phyloP scores from a whole-genome alignment of 345 rosid species.

The Luvunga scandens region DNA sequence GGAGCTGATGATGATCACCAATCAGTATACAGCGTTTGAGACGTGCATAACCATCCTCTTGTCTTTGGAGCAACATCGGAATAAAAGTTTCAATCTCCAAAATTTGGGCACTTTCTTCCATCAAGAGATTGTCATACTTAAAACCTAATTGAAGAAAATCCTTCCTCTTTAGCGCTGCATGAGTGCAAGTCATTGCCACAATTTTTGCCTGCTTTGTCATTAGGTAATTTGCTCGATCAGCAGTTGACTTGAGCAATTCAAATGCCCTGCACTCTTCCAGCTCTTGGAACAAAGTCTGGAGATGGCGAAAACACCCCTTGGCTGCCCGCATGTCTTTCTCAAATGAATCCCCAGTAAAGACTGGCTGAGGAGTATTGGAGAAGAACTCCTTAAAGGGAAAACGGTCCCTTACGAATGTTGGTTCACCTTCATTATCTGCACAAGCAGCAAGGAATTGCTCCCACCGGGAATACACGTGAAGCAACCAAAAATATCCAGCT shows the following conservation, averaged over 20 bases:
- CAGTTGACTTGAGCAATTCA: slow-evolving; percentile 98
- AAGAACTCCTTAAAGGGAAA: slow-evolving; percentile 94
- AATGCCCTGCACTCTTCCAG: slow-evolving; percentile 99
- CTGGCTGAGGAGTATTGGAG: slow-evolving; percentile 72
- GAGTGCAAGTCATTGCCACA: slow-evolving; percentile 99
- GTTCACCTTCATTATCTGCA: slow-evolving; percentile 73
- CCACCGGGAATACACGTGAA: slow-evolving; percentile 96
- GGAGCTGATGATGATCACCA: slow-evolving; percentile 99
- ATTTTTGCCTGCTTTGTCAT: slow-evolving; percentile 99
- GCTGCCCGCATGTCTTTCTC: slow-evolving; percentile 96
- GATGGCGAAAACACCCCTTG: slow-evolving; percentile 90
- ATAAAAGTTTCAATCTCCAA: slow-evolving; percentile 98
- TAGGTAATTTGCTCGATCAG: slow-evolving; percentile 96
- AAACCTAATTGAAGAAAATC: slow-evolving; percentile 97
- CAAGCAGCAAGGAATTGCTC: slow-evolving; percentile 92
- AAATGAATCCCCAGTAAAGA: slow-evolving; percentile 83
- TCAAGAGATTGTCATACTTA: slow-evolving; percentile 93
- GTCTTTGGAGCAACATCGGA: slow-evolving; percentile 98
- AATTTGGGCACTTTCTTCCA: slow-evolving; percentile 99
- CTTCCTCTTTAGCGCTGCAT: slow-evolving; percentile 96
- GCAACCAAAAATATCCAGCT: slow-evolving; percentile 98
- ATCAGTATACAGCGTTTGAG: slow-evolving; percentile 96
- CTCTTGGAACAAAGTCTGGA: slow-evolving; percentile 89
- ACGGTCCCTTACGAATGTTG: slow-evolving; percentile 69
- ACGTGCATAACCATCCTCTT: slow-evolving; percentile 97